Evolutionary conservation across 371 early-diverging fungal species (phyloP), one percentile per base, ranked within the genome.

Genomic region (Chytridiales sp.): DNA sequence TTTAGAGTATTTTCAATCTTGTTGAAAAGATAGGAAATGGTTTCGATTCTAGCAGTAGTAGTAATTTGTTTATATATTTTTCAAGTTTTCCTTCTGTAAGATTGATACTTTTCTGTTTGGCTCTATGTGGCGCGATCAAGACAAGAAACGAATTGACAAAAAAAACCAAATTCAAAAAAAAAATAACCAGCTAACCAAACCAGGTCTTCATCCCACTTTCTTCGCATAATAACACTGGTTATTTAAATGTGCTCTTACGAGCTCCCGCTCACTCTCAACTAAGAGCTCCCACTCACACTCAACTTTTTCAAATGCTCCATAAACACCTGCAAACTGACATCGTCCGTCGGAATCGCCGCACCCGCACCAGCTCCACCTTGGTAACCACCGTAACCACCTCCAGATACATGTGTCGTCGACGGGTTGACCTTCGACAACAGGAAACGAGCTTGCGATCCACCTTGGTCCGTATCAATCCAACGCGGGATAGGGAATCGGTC

Each of bases 381-480:
- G 44, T 83, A 86, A 17, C 63, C 87, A n/a, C 66, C 88, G 78
- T 42, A 84, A 81, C 52, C 64, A 6, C 49, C 31, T 2, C 51
- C 44, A 54, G 86, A 85, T 30, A 81, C 81, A 69, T 98, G 96
- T 8, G 96, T 97, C 1, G 92, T 92, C n/a, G 95, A 94, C 35
- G 99, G 99, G 71, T 99, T 99, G 42, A 99, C 85, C 75, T 98
- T 99, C 61, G 93, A 90, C 30, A 99, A 82, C 63, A 99, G 77
- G 89, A 99, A 99, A 68, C 99, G 93, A 21, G 98, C 99, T 80
- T 99, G 99, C 3, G 99, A 98, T 26, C 96, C 95, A 60, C 93
- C 86, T 74, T 96, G 94, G 68, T 97, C 95, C 66, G 96, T 95
- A 32, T 90, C 96, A 73, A 98, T 91, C 73, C 97, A 99, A 64